phyloP scores from a whole-genome alignment of 208 protist genomes.

The Wallacemonas rigidus region DNA sequence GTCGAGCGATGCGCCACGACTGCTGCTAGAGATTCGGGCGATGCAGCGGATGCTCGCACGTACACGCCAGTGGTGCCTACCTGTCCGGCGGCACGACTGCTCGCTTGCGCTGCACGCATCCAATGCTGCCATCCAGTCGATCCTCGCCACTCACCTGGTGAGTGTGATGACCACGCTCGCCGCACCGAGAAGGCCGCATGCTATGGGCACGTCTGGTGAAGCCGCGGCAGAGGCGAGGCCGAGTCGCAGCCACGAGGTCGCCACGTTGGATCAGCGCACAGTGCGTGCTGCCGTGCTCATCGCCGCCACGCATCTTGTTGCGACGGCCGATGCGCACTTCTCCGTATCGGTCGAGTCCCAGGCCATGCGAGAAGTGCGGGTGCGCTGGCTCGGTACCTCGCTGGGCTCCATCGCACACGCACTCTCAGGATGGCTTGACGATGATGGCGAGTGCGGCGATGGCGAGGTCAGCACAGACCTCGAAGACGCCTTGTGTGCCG shows the following conservation, averaged over 20 bases:
- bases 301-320: conserved; percentile 62
- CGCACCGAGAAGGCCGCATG: no score
- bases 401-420: conserved; percentile 23
- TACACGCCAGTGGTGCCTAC: background rate
- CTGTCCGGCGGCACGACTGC: conserved; percentile 1
- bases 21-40: background rate
- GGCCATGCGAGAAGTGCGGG: conserved; percentile 56
- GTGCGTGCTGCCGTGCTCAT: conserved; percentile 26
- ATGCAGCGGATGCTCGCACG: background rate
- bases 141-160: background rate
- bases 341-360: conserved; percentile 61
- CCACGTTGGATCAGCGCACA: background rate
- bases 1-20: background rate
- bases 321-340: conserved; percentile 51
- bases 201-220: background rate
- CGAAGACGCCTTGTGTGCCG: background rate
- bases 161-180: background rate
- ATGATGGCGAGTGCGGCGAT: no score
- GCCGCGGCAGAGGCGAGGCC: background rate
- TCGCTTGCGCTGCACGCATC: background rate
- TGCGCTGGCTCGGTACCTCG: conserved; percentile 59
- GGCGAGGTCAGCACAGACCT: background rate
- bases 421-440: no score
- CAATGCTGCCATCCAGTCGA: background rate
- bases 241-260: no score